These are phyloP conservation scores for Ettlia oleoabundans DNA, from an alignment of 139 green algal species.

Conservation along the genomic window DNA sequence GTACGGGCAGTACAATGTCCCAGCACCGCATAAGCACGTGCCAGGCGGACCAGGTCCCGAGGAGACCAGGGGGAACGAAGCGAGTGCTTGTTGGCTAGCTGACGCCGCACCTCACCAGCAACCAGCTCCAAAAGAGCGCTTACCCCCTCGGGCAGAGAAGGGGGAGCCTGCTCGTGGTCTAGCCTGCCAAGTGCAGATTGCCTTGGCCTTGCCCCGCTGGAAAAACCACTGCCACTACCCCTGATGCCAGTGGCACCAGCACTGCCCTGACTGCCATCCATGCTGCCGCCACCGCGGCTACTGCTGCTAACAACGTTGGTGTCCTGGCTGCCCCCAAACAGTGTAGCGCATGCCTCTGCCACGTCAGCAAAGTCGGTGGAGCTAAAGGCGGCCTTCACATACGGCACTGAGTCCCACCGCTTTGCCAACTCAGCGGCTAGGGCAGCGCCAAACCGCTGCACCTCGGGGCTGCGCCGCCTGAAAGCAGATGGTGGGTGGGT, in stretches of 20 bases:
- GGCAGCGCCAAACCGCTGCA: background rate
- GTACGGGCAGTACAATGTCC: background rate
- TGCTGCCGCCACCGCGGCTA: background rate
- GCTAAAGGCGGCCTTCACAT: constrained; percentile 14
- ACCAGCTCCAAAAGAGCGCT: constrained; percentile 42
- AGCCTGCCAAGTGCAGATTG: background rate
- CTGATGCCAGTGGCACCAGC: background rate
- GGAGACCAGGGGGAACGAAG: constrained; percentile 42
- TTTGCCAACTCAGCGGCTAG: constrained; percentile 11
- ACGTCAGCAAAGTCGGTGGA: constrained; percentile 42
- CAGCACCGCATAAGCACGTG: background rate
- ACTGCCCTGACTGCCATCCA: background rate
- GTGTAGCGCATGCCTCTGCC: background rate
- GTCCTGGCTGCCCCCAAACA: constrained; percentile 11
- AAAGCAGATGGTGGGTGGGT: too few species aligned
- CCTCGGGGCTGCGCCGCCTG: background rate
- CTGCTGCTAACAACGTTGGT: background rate
- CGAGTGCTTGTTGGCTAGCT: constrained; percentile 59
- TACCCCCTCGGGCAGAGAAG: background rate
- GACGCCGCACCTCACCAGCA: constrained; percentile 47
- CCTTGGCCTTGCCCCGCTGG: background rate
- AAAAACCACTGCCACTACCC: too few species aligned
- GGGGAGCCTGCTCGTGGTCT: background rate
- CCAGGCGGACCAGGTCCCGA: constrained; percentile 50
- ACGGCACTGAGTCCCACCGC: constrained; percentile 19